These are phyloP conservation scores for Cyphellophora europaea DNA, from an alignment of 2,329 filamentous ascomycete genomes.

Conservation along the genomic window DNA sequence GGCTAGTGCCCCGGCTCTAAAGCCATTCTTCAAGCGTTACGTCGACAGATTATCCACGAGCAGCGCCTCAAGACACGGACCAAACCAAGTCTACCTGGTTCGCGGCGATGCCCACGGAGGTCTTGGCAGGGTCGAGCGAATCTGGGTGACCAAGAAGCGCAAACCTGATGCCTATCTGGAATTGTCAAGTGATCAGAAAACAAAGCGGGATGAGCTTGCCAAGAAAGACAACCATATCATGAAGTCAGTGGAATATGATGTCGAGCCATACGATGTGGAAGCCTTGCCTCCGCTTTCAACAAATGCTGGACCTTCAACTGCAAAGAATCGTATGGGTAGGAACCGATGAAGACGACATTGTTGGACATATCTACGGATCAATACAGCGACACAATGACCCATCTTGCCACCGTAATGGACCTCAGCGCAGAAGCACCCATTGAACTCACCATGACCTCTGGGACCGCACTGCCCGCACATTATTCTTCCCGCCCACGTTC, in stretches of 20 bases:
- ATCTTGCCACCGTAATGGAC: too few relatives aligned
- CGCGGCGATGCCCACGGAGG: background rate
- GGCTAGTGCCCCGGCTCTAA: slow-evolving; percentile 23
- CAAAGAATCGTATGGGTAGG: too few relatives aligned
- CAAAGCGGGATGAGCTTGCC: background rate
- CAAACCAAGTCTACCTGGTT: background rate
- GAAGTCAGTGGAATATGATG: background rate
- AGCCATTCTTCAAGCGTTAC: slow-evolving; percentile 17
- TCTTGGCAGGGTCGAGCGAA: background rate
- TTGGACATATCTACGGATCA: too few relatives aligned
- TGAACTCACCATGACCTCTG: too few relatives aligned
- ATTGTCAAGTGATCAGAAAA: too few relatives aligned
- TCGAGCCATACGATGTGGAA: background rate
- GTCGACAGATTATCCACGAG: background rate
- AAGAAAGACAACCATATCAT: background rate
- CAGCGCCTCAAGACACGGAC: background rate
- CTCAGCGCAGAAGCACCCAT: too few relatives aligned
- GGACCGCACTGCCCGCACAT: too few relatives aligned
- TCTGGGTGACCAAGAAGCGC: background rate
- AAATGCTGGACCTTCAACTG: too few relatives aligned
- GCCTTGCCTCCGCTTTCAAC: too few relatives aligned
- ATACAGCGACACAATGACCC: too few relatives aligned
- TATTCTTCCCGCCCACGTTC: too few relatives aligned
- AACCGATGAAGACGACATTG: too few relatives aligned
- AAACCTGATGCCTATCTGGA: background rate